phyloP scores from a whole-genome alignment of 2,329 filamentous ascomycete genomes.

The Cordyceps cateniannulata region DNA sequence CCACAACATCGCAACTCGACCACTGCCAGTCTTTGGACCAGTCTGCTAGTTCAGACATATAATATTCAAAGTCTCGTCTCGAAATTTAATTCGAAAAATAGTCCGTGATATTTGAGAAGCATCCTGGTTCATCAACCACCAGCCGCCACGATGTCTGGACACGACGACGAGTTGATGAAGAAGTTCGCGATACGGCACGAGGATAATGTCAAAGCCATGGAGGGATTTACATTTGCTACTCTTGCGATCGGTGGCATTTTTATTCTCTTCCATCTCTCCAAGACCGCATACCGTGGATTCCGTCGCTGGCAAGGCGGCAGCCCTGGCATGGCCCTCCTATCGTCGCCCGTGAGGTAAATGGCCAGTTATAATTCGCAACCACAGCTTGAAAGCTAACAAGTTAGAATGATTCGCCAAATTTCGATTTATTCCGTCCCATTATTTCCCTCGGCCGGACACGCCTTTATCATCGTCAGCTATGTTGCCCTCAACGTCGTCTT shows the following conservation, averaged over 20 bases:
- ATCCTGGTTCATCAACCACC: not conserved
- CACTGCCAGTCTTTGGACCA: not conserved
- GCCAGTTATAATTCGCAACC: not conserved
- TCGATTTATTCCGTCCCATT: conserved; percentile 21
- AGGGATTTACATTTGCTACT: conserved; percentile 4
- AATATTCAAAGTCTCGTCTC: too few relatives aligned
- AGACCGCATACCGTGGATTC: not conserved
- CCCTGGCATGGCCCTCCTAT: not conserved
- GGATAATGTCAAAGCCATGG: conserved; percentile 5
- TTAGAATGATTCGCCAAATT: conserved; percentile 23
- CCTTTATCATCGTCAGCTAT: conserved; percentile 23
- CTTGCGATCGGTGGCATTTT: not conserved
- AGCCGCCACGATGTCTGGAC: not conserved
- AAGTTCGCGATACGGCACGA: conserved; percentile 2
- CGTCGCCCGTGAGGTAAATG: conserved; percentile 3
- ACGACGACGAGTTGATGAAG: not conserved
- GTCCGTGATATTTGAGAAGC: not conserved
- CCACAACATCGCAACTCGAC: not conserved
- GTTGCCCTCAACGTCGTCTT: conserved; percentile 28
- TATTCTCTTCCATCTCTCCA: not conserved
- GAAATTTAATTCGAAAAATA: not conserved
- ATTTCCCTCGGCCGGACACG: conserved; percentile 29
- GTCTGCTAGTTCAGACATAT: not conserved
- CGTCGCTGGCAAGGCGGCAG: not conserved
- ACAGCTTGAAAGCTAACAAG: not conserved